These are phyloP conservation scores for Colletotrichum sublineola DNA, from an alignment of 2,329 filamentous ascomycete genomes.

Conservation along the genomic window DNA sequence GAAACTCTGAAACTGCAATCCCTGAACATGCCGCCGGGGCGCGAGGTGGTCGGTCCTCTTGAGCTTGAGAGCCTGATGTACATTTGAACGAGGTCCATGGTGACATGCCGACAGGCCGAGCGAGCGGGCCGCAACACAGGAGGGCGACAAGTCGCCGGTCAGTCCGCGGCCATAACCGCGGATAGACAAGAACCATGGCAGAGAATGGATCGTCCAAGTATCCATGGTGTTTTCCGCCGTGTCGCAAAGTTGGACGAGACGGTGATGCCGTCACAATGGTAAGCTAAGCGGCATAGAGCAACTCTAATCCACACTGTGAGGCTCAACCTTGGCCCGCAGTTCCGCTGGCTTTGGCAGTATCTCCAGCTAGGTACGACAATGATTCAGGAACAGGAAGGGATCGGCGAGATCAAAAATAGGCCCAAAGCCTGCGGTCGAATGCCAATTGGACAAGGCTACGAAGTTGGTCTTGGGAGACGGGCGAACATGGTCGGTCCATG, in stretches of 20 bases:
- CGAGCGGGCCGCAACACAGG: no score
- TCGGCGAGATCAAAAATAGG: constrained; percentile 10
- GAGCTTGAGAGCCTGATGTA: background rate
- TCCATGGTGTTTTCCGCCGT: no score
- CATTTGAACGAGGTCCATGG: no score
- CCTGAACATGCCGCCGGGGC: background rate
- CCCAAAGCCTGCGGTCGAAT: background rate
- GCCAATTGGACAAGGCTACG: constrained; percentile 6
- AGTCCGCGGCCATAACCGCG: no score
- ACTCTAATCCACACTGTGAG: background rate
- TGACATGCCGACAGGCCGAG: no score
- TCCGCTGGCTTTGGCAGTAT: background rate
- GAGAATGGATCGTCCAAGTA: no score
- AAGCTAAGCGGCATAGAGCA: background rate
- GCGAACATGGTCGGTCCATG: constrained; percentile 20
- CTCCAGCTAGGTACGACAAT: background rate
- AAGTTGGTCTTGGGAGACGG: background rate
- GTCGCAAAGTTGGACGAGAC: constrained; percentile 9
- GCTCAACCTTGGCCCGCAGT: background rate
- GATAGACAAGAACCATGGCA: no score
- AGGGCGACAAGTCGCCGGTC: no score
- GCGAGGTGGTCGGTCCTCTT: background rate
- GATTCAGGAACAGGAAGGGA: constrained; percentile 36
- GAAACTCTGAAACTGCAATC: background rate
- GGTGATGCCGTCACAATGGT: constrained; percentile 22